These are phyloP conservation scores for Eremothecium sinecaudum DNA, from an alignment of 1,139 yeast species.

Conservation along the genomic window DNA sequence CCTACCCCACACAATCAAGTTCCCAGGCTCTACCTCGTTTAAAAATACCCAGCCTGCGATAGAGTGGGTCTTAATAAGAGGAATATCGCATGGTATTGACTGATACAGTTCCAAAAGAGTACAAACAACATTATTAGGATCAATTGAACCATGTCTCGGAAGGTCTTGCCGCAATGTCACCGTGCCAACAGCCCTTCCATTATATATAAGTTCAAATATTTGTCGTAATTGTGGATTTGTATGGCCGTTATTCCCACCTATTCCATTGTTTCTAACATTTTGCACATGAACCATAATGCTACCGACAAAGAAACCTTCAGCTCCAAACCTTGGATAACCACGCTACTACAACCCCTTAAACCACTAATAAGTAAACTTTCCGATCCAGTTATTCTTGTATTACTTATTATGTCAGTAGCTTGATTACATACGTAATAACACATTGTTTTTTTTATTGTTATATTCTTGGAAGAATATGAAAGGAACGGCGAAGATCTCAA, in stretches of 20 bases:
- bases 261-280: not conserved
- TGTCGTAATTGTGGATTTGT: slow-evolving; percentile 2
- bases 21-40: slow-evolving; percentile 4
- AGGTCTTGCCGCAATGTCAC: slow-evolving; percentile 4
- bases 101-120: slow-evolving; percentile 5
- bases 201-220: slow-evolving; percentile 2
- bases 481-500: too few relatives aligned
- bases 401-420: too few relatives aligned
- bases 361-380: too few relatives aligned
- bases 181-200: slow-evolving; percentile 4
- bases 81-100: slow-evolving; percentile 4
- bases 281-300: too few relatives aligned
- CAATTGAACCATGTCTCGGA: slow-evolving; percentile 3
- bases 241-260: slow-evolving; percentile 1
- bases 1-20: slow-evolving; percentile 4
- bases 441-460: too few relatives aligned
- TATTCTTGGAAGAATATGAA: too few relatives aligned
- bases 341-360: too few relatives aligned
- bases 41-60: slow-evolving; percentile 5
- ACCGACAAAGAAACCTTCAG: too few relatives aligned
- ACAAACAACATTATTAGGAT: slow-evolving; percentile 4
- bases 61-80: slow-evolving; percentile 4
- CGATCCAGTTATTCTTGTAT: too few relatives aligned
- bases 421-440: too few relatives aligned
- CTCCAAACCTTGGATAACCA: too few relatives aligned